These are phyloP conservation scores for Penicillium coprophilum DNA, from an alignment of 495 filamentous ascomycete genomes.

Conservation along the genomic window DNA sequence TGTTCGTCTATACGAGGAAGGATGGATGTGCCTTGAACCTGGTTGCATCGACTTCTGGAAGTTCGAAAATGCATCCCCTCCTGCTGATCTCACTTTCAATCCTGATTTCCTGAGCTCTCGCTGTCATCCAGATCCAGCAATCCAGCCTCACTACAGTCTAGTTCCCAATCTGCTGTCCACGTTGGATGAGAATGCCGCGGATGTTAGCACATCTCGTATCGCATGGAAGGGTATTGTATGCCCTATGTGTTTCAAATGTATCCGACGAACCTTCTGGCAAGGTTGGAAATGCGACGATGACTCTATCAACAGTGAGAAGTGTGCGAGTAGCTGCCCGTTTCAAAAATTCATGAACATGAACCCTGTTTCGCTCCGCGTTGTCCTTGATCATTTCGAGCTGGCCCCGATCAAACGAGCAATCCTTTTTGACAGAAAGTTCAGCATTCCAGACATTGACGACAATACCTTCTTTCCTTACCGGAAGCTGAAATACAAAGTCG, in stretches of 20 bases:
- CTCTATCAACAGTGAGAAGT: not conserved
- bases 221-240: constrained; percentile 71
- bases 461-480: constrained; percentile 23
- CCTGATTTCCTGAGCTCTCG: constrained; percentile 55
- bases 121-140: constrained; percentile 33
- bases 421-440: constrained; percentile 14
- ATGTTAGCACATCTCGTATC: constrained; percentile 33
- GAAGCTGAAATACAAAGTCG: constrained; percentile 36
- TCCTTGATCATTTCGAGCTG: constrained; percentile 34
- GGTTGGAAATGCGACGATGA: constrained; percentile 59
- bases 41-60: constrained; percentile 60
- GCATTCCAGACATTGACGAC: constrained; percentile 22
- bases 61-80: constrained; percentile 22
- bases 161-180: constrained; percentile 42
- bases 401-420: constrained; percentile 29
- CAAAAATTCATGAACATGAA: constrained; percentile 12
- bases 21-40: constrained; percentile 70
- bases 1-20: constrained; percentile 50
- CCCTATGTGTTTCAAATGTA: constrained; percentile 65
- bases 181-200: constrained; percentile 21
- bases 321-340: constrained; percentile 23
- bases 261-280: constrained; percentile 59
- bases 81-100: constrained; percentile 51
- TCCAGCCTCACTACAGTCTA: constrained; percentile 39
- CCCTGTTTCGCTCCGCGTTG: constrained; percentile 35